phyloP scores from a whole-genome alignment of 495 filamentous ascomycete genomes.

The Aspergillus taichungensis region DNA sequence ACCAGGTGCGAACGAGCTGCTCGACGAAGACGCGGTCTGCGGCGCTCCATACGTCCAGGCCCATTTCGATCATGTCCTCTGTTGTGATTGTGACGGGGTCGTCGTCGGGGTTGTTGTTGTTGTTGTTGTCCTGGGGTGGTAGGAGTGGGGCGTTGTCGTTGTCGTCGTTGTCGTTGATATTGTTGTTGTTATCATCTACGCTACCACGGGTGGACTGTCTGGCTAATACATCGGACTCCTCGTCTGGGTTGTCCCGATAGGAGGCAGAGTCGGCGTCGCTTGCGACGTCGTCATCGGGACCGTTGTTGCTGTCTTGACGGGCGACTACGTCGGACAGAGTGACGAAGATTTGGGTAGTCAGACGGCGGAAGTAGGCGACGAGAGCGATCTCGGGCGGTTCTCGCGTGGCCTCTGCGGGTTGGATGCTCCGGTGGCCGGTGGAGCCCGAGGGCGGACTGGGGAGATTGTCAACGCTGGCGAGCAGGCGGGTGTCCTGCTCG shows the following conservation, averaged over 20 bases:
- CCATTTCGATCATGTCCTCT: conserved; percentile 70
- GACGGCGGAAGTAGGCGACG: conserved; percentile 84
- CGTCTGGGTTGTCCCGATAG: conserved; percentile 23
- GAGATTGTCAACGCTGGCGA: conserved; percentile 33
- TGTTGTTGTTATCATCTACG: neutral
- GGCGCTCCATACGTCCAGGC: conserved; percentile 79
- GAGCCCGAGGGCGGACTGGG: conserved; percentile 22
- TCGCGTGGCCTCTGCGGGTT: conserved; percentile 26
- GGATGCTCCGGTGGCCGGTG: conserved; percentile 33
- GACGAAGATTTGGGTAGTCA: conserved; percentile 63
- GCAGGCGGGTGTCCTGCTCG: conserved; percentile 34
- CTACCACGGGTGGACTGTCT: conserved; percentile 17
- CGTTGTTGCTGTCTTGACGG: conserved; percentile 51
- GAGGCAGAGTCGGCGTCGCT: neutral
- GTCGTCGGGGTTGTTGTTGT: neutral
- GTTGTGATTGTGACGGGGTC: conserved; percentile 49
- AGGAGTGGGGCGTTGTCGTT: conserved; percentile 22
- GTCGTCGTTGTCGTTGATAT: conserved; percentile 6
- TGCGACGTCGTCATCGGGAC: conserved; percentile 32
- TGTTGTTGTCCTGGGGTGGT: neutral
- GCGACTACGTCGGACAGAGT: conserved; percentile 49
- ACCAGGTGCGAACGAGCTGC: conserved; percentile 61
- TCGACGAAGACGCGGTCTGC: conserved; percentile 64
- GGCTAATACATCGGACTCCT: conserved; percentile 14
- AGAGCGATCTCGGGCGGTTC: conserved; percentile 59